A percentile compares a stretch with the other conserved stretches of the same genome.
Conservation (phyloP, 1,284 basidiomycete genomes). For the Ceratobasidium sp. region DNA sequence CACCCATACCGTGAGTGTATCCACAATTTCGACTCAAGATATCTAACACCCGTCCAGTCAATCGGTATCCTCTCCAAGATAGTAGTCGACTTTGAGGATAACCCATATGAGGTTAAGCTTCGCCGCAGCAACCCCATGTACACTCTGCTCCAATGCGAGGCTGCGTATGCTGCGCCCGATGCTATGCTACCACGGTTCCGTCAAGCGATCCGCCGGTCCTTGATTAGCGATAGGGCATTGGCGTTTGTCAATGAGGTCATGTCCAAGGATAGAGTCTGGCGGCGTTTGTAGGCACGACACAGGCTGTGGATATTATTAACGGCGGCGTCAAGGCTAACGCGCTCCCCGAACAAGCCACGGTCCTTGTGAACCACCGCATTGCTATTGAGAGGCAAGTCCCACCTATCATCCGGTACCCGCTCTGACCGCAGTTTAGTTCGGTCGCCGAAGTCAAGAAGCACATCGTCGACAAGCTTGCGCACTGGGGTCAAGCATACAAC, state of each 20-base stretch:
- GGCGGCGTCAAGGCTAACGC: constrained; percentile 75
- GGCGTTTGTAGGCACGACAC: constrained; percentile 66
- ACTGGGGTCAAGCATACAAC: constrained; percentile 57
- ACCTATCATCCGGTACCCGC: background rate
- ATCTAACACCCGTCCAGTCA: background rate
- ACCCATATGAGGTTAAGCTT: constrained; percentile 15
- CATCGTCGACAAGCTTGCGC: constrained; percentile 53
- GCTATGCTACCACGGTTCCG: constrained; percentile 56
- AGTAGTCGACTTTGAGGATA: constrained; percentile 28
- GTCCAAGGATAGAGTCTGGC: constrained; percentile 45
- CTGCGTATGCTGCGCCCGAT: constrained; percentile 8
- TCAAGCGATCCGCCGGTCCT: constrained; percentile 53
- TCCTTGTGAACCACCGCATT: constrained; percentile 67
- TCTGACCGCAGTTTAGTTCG: constrained; percentile 48
- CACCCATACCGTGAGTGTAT: constrained; percentile 55
- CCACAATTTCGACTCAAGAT: background rate
- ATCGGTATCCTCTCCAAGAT: constrained; percentile 34
- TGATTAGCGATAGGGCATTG: constrained; percentile 42
- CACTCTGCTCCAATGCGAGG: constrained; percentile 20
- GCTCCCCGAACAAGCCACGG: constrained; percentile 62
- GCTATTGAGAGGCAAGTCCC: constrained; percentile 54
- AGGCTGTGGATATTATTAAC: constrained; percentile 68
- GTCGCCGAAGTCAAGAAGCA: constrained; percentile 54
- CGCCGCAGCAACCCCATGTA: constrained; percentile 26
- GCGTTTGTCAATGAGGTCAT: constrained; percentile 53